Evolutionary conservation across 2,329 filamentous ascomycete genomes (phyloP).

Genomic region (Sporothrix pseudoabietina): DNA sequence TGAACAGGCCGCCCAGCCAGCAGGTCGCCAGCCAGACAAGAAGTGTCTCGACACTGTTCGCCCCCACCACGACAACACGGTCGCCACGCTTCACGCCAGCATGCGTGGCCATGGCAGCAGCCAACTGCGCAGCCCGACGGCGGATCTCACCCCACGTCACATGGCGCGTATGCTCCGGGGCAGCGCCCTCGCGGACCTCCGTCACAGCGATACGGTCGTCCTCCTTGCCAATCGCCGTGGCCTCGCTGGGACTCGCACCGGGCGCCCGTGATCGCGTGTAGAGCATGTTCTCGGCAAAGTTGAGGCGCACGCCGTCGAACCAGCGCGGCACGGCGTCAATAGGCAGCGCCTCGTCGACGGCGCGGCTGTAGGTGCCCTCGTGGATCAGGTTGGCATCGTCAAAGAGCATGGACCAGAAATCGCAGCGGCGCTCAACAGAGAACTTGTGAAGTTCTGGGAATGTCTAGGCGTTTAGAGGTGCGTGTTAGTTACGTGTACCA

Average conservation of each 20-base stretch:
- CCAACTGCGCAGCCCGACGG: constrained; percentile 57
- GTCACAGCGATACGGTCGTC: constrained; percentile 71
- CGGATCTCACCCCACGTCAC: constrained; percentile 71
- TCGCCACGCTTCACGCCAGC: constrained; percentile 70
- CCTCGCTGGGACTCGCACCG: constrained; percentile 30
- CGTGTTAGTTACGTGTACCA: neutral
- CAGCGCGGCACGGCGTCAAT: constrained; percentile 74
- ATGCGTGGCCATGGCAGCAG: constrained; percentile 65
- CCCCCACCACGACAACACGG: constrained; percentile 72
- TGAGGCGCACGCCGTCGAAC: constrained; percentile 74
- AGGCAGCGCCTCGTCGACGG: constrained; percentile 69
- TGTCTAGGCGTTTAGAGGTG: constrained; percentile 47
- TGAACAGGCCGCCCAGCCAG: constrained; percentile 74
- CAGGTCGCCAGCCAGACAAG: constrained; percentile 69
- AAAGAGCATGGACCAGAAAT: constrained; percentile 69
- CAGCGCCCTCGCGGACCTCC: constrained; percentile 68
- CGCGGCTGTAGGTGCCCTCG: constrained; percentile 57
- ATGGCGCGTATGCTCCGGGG: constrained; percentile 50
- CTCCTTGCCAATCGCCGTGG: constrained; percentile 64
- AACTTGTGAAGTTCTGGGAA: constrained; percentile 72
- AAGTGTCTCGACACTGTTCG: constrained; percentile 74
- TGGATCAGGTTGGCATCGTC: constrained; percentile 63
- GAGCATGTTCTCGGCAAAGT: constrained; percentile 80
- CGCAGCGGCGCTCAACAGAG: constrained; percentile 61
- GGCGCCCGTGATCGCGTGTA: constrained; percentile 51